These are phyloP conservation scores for Antrodiella citrinella DNA, from an alignment of 768 basidiomycete genomes.

Conservation along the genomic window DNA sequence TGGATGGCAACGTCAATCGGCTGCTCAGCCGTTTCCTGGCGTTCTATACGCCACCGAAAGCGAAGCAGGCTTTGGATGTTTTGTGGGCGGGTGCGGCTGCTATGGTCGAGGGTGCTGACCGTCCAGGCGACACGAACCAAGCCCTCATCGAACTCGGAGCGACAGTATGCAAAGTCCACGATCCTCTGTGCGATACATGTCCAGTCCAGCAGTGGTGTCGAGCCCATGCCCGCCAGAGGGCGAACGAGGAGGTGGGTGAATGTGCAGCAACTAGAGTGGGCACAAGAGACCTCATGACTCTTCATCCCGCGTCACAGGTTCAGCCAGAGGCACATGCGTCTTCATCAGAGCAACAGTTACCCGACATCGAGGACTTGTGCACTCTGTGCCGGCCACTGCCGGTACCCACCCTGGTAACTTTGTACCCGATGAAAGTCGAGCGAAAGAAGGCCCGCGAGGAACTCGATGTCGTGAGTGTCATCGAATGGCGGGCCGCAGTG, in stretches of 20 bases:
- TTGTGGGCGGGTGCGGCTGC: conserved; percentile 75
- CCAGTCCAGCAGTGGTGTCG: conserved; percentile 63
- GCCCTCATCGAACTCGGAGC: conserved; percentile 93
- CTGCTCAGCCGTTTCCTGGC: conserved; percentile 80
- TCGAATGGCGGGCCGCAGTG: conserved; percentile 55
- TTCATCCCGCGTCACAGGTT: conserved; percentile 9
- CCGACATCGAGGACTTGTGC: conserved; percentile 78
- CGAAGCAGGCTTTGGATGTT: conserved; percentile 66
- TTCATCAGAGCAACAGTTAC: conserved; percentile 12
- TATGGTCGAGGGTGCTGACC: conserved; percentile 49
- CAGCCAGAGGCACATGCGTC: conserved; percentile 1
- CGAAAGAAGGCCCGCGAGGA: conserved; percentile 83
- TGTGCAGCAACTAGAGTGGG: neutral
- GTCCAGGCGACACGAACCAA: conserved; percentile 84
- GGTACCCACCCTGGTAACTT: conserved; percentile 40
- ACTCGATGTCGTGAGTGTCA: conserved; percentile 74
- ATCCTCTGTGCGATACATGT: conserved; percentile 68
- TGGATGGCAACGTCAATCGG: conserved; percentile 88
- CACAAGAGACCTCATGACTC: conserved; percentile 4
- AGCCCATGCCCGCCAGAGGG: conserved; percentile 39
- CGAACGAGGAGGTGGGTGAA: conserved; percentile 5
- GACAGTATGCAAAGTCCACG: conserved; percentile 82
- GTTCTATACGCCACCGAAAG: conserved; percentile 73
- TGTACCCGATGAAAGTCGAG: conserved; percentile 82
- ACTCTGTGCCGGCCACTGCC: conserved; percentile 54